phyloP scores from a whole-genome alignment of 371 early-diverging fungal genomes.

The Phascolomyces articulosus region DNA sequence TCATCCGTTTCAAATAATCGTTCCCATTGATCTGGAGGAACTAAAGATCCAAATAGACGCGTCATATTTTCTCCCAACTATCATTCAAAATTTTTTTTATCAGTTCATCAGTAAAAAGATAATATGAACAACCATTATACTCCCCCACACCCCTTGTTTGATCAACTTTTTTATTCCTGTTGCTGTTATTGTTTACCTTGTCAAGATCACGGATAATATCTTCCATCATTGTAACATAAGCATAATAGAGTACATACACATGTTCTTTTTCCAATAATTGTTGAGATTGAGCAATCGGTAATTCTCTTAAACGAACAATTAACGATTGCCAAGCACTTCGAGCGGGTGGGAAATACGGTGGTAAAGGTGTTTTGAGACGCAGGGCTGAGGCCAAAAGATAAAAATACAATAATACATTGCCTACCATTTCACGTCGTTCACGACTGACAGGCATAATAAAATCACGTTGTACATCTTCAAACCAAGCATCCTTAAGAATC shows the following conservation, averaged over 20 bases:
- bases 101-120: too few relatives aligned
- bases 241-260: slow-evolving; percentile 78
- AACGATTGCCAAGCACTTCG: slow-evolving; percentile 51
- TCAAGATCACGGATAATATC: slow-evolving; percentile 83
- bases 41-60: slow-evolving; percentile 44
- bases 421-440: slow-evolving; percentile 71
- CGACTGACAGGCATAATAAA: slow-evolving; percentile 61
- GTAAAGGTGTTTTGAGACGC: slow-evolving; percentile 81
- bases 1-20: slow-evolving; percentile 23
- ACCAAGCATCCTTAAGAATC: slow-evolving; percentile 67
- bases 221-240: slow-evolving; percentile 79
- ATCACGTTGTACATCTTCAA: slow-evolving; percentile 51
- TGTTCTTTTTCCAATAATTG: slow-evolving; percentile 54
- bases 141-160: neutral
- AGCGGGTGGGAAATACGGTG: slow-evolving; percentile 80
- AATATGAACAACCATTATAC: too few relatives aligned
- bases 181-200: slow-evolving; percentile 29
- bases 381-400: slow-evolving; percentile 82
- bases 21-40: slow-evolving; percentile 52
- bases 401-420: slow-evolving; percentile 75
- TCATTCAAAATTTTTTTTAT: neutral
- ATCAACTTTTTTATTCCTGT: neutral
- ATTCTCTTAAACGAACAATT: slow-evolving; percentile 47
- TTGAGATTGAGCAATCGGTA: slow-evolving; percentile 54
- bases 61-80: slow-evolving; percentile 33